Evolutionary conservation across 2,329 filamentous ascomycete species (phyloP).

Genomic region (Colletotrichum plurivorum): DNA sequence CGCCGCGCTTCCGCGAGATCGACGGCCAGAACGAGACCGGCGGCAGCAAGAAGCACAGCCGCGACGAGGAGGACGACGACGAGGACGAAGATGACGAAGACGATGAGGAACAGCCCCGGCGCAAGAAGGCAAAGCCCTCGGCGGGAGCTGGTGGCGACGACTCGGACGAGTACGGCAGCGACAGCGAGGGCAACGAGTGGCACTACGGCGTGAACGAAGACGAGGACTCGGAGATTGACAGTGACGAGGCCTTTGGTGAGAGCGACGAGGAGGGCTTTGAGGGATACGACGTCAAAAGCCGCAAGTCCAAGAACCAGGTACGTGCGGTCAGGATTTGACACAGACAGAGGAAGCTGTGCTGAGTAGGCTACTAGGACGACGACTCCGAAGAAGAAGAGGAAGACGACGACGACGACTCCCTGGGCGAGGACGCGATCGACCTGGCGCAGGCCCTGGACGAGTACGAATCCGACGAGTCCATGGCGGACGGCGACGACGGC

Average conservation of each 20-base stretch:
- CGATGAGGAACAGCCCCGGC: constrained; percentile 65
- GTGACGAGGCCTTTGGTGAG: constrained; percentile 86
- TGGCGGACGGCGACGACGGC: constrained; percentile 54
- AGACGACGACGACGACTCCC: constrained; percentile 69
- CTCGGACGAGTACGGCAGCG: constrained; percentile 80
- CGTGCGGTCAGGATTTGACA: not conserved
- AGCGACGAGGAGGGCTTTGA: constrained; percentile 90
- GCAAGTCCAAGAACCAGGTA: constrained; percentile 52
- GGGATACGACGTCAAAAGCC: constrained; percentile 73
- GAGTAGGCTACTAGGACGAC: constrained; percentile 65
- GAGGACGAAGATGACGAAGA: constrained; percentile 62
- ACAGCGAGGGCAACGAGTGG: constrained; percentile 91
- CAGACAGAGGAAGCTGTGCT: constrained; percentile 45
- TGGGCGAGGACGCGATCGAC: constrained; percentile 72
- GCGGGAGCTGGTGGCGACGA: constrained; percentile 66
- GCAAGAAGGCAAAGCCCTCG: constrained; percentile 59
- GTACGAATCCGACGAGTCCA: constrained; percentile 63
- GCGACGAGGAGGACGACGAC: constrained; percentile 51
- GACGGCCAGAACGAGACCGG: constrained; percentile 55
- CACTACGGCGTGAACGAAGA: constrained; percentile 76
- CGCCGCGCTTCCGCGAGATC: constrained; percentile 65
- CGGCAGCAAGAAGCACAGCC: constrained; percentile 41
- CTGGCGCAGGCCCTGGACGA: constrained; percentile 70
- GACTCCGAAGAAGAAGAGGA: constrained; percentile 71
- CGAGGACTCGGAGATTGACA: constrained; percentile 75